Conservation (phyloP, 768 basidiomycete species). For the Fomitopsis serialis region DNA sequence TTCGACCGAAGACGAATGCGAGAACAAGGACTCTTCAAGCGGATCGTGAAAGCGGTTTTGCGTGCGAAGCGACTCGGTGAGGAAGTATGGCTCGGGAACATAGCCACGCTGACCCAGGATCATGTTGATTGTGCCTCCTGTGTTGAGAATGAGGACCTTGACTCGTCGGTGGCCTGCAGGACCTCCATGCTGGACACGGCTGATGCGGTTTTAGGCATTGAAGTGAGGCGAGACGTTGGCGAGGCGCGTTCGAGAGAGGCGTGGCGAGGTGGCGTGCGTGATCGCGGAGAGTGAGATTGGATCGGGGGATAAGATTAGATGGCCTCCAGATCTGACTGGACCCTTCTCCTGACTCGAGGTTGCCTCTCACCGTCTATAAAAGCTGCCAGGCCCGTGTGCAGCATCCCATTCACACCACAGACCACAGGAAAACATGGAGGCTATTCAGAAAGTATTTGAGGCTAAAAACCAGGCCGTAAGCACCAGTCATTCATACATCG, state of each 20-base stretch:
- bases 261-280: background rate
- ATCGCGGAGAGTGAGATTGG: background rate
- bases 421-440: constrained; percentile 48
- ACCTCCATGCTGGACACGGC: constrained; percentile 36
- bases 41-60: constrained; percentile 93
- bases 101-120: constrained; percentile 72
- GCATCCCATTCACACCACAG: constrained; percentile 8
- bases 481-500: background rate
- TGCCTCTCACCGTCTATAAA: background rate
- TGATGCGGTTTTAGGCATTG: background rate
- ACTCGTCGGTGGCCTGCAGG: constrained; percentile 53
- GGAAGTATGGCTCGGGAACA: constrained; percentile 81
- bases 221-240: background rate
- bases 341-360: constrained; percentile 3
- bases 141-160: constrained; percentile 84
- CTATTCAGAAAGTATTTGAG: constrained; percentile 63
- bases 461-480: constrained; percentile 54
- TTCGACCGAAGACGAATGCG: constrained; percentile 71
- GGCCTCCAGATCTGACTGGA: background rate
- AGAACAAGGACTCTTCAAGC: constrained; percentile 78
- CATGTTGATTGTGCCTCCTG: constrained; percentile 90
- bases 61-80: constrained; percentile 77
- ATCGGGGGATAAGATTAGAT: constrained; percentile 14
- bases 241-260: background rate
- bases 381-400: background rate